Evolutionary conservation across 768 basidiomycete genomes (phyloP).

Genomic region (Kwoniella europaea): DNA sequence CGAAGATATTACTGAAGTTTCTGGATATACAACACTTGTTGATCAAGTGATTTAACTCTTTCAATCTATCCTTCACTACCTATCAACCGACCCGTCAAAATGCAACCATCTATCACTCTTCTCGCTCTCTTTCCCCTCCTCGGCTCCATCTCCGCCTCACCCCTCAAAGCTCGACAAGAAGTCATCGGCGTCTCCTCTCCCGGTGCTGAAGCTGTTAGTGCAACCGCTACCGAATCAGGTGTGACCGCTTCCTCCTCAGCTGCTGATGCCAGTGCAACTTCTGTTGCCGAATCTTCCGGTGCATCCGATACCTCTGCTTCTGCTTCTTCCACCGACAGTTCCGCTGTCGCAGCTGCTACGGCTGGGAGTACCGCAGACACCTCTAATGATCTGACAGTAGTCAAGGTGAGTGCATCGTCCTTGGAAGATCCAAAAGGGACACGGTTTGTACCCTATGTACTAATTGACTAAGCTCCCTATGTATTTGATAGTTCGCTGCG

Average conservation of each 20-base stretch:
- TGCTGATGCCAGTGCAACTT: not conserved
- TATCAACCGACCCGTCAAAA: not conserved
- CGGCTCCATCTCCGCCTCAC: not conserved
- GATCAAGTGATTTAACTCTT: not conserved
- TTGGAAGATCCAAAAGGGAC: no score
- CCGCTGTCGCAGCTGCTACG: not conserved
- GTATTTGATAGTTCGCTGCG: constrained; percentile 24
- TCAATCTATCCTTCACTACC: not conserved
- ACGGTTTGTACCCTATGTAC: no score
- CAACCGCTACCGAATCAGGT: not conserved
- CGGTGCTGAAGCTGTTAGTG: not conserved
- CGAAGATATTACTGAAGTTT: no score
- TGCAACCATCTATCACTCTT: not conserved
- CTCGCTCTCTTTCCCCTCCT: not conserved
- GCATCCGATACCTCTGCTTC: not conserved
- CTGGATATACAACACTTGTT: no score
- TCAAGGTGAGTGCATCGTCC: constrained; percentile 21
- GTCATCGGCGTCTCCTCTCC: not conserved
- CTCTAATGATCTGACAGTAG: constrained; percentile 18
- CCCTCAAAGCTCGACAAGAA: constrained; percentile 6
- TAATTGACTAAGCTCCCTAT: no score
- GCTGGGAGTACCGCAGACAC: not conserved
- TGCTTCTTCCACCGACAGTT: not conserved
- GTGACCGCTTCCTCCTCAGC: not conserved
- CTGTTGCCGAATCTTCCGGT: not conserved